These are phyloP conservation scores for Chaetomiaceae sp. DNA, from an alignment of 2,329 filamentous ascomycete species.

Conservation along the genomic window DNA sequence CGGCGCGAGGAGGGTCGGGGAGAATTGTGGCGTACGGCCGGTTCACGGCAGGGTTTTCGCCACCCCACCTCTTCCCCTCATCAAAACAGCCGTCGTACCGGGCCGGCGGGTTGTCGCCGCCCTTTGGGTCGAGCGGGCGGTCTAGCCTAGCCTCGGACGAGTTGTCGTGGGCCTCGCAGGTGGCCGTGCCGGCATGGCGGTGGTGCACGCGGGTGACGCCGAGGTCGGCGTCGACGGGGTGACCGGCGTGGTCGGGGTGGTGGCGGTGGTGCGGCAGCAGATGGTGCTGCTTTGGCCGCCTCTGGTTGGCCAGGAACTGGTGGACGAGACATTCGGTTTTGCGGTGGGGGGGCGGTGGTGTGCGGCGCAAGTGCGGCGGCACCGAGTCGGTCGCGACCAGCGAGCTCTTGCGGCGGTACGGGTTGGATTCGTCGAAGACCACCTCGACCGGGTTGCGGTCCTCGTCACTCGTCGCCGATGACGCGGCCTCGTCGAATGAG, in stretches of 20 bases:
- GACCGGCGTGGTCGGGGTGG: constrained; percentile 10
- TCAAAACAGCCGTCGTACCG: background rate
- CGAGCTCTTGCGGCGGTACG: constrained; percentile 61
- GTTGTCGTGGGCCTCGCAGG: constrained; percentile 11
- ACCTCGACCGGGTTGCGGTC: constrained; percentile 49
- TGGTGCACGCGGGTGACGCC: background rate
- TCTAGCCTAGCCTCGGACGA: constrained; percentile 11
- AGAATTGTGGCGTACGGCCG: background rate
- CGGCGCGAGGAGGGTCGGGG: background rate
- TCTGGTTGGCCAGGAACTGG: constrained; percentile 55
- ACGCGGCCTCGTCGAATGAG: constrained; percentile 30
- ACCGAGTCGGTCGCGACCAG: constrained; percentile 47
- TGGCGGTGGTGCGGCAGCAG: constrained; percentile 18
- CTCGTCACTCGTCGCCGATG: constrained; percentile 46
- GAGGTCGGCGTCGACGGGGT: background rate
- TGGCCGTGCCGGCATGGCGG: background rate
- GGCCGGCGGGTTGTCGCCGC: background rate
- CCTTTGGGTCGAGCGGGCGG: constrained; percentile 17
- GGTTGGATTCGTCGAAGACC: constrained; percentile 54
- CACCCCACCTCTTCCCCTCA: background rate
- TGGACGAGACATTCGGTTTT: constrained; percentile 58
- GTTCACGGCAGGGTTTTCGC: background rate
- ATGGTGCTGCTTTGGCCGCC: constrained; percentile 16
- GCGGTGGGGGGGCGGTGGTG: background rate
- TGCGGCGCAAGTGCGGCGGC: constrained; percentile 30